Evolutionary conservation across 2,329 filamentous ascomycete species (phyloP), one percentile per base, ranked within the genome.

Genomic region (Xylaria sp.): DNA sequence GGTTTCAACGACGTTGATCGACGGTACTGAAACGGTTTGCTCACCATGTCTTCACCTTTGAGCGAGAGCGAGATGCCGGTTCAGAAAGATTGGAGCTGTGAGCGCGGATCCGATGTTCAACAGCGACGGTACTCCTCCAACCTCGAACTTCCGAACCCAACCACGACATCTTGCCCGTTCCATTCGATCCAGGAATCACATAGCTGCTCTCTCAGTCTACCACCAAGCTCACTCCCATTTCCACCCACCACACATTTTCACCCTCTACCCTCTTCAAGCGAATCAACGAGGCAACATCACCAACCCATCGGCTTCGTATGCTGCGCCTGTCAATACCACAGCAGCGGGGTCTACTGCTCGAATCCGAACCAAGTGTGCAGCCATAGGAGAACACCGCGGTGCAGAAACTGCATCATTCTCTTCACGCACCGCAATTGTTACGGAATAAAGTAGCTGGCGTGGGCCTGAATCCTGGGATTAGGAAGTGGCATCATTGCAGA

Each of bases 231-330:
- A 30, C 9, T n/a, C 34, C 11, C 30, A 19, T n/a, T n/a, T 30
- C 5, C n/a, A 54, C 7, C 23, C 16, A 54, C 50, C 6, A 10
- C 37, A 3, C 30, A 46, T 2, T 16, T 7, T 2, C 19, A 19
- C 30, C 6, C 13, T 18, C 11, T 30, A 4, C 23, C 55, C 23
- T 35, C 49, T 13, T 8, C 44, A 2, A 51, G 49, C 37, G 2
- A 18, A 6, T 10, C 19, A 0, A 10, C n/a, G n/a, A 37, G 37
- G 13, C 53, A 62, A 3, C 30, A 47, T 4, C 68, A 69, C 57
- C 68, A 70, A 50, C 68, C 68, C 23, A 69, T 69, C 23, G 68
- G 68, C 50, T 69, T 70, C 59, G 64, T 66, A 8, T 70, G 68
- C 53, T 70, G 68, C 39, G 54, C 64, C 16, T 70, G 68, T 42